phyloP scores from a whole-genome alignment of 331 rosid genomes.

The Spiraea crenata region DNA sequence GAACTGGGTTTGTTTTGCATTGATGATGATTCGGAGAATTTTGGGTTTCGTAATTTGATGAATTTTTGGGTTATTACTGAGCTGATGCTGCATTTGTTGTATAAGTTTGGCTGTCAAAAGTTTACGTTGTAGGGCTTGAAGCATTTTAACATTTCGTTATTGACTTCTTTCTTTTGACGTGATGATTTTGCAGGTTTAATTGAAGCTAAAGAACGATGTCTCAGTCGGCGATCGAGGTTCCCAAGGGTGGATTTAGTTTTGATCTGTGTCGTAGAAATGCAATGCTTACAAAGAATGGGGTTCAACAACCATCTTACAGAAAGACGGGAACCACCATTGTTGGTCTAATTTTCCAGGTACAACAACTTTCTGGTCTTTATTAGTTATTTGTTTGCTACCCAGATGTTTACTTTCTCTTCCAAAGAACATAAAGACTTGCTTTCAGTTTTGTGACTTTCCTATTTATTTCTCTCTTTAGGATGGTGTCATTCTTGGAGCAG shows the following conservation, averaged over 20 bases:
- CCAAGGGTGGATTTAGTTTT: constrained; percentile 86
- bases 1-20: not conserved
- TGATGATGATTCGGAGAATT: not conserved
- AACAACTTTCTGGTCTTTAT: not conserved
- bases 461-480: constrained; percentile 43
- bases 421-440: not conserved
- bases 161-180: not conserved
- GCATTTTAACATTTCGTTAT: not conserved
- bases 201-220: constrained; percentile 39
- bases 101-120: not conserved
- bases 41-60: not conserved
- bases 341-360: constrained; percentile 79
- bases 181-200: constrained; percentile 6
- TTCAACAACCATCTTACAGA: constrained; percentile 51
- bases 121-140: not conserved
- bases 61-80: not conserved
- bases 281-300: constrained; percentile 77
- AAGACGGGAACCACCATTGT: constrained; percentile 97
- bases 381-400: not conserved
- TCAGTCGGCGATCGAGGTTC: constrained; percentile 51
- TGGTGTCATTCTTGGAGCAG: constrained; percentile 98
- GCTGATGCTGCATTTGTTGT: too few species aligned
- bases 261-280: constrained; percentile 88
- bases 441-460: not conserved
- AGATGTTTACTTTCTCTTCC: not conserved